Percentiles rank a stretch among this genome's conserved stretches.
Evolutionary conservation across 1,139 yeast species (phyloP).

Genomic region (Meyerozyma elateridarum): DNA sequence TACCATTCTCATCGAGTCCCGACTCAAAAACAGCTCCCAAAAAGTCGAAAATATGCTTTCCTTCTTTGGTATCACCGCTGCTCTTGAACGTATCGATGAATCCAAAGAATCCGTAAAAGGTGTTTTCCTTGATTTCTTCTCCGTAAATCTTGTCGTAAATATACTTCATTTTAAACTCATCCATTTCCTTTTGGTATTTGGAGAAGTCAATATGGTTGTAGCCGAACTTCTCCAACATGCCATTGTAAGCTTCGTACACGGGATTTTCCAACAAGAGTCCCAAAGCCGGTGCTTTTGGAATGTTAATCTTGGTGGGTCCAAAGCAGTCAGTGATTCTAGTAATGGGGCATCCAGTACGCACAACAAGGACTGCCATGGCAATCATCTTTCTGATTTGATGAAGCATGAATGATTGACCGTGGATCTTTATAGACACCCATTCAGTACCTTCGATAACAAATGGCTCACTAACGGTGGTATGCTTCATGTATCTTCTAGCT

Average conservation of each 20-base stretch:
- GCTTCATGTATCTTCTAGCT: conserved; percentile 76
- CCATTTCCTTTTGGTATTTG: conserved; percentile 67
- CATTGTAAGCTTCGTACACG: conserved; percentile 82
- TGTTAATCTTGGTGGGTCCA: conserved; percentile 67
- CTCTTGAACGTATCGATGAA: conserved; percentile 73
- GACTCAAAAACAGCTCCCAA: conserved; percentile 52
- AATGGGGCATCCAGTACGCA: conserved; percentile 81
- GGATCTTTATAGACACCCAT: conserved; percentile 94
- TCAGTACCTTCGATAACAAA: conserved; percentile 90
- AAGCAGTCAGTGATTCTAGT: conserved; percentile 77
- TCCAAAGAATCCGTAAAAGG: conserved; percentile 83
- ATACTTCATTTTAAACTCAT: conserved; percentile 78
- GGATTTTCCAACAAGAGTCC: conserved; percentile 90
- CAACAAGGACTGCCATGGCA: conserved; percentile 84
- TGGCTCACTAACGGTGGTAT: conserved; percentile 80
- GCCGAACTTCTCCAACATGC: conserved; percentile 68
- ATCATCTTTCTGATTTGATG: conserved; percentile 98
- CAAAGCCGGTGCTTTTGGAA: conserved; percentile 96
- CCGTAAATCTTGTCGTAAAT: conserved; percentile 89
- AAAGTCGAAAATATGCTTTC: conserved; percentile 63
- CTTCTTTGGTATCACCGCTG: conserved; percentile 23
- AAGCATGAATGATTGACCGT: conserved; percentile 97
- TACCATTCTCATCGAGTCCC: conserved; percentile 17
- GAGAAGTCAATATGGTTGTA: conserved; percentile 70
- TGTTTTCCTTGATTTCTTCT: conserved; percentile 84